Percentiles rank a stretch among this genome's conserved stretches.
Conservation (phyloP, 2,329 filamentous ascomycete species). For the Macrophomina tecta region DNA sequence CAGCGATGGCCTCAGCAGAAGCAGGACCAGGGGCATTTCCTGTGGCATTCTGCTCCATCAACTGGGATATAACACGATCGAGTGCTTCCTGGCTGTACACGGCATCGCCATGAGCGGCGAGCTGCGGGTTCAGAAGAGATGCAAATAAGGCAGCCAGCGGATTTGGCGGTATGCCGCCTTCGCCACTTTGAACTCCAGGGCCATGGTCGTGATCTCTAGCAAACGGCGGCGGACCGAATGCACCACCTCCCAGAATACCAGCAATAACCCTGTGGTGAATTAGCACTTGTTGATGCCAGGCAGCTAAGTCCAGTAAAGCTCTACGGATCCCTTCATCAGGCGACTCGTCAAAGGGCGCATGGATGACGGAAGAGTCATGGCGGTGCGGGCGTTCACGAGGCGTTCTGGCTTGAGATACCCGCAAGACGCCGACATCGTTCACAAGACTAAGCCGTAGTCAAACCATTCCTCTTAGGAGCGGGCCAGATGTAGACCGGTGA, state of each 20-base stretch:
- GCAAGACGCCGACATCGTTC: background rate
- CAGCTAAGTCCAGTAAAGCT: background rate
- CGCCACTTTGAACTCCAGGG: slow-evolving; percentile 1
- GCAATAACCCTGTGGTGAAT: slow-evolving; percentile 19
- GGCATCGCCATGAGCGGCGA: slow-evolving; percentile 69
- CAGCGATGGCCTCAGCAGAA: slow-evolving; percentile 73
- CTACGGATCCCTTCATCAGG: background rate
- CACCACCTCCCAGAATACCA: slow-evolving; percentile 15
- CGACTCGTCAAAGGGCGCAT: background rate
- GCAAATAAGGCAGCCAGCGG: slow-evolving; percentile 55
- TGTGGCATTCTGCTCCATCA: slow-evolving; percentile 83
- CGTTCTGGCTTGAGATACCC: background rate
- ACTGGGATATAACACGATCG: slow-evolving; percentile 82
- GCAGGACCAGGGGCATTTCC: slow-evolving; percentile 85
- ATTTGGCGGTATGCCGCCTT: slow-evolving; percentile 30
- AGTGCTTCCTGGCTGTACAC: slow-evolving; percentile 91
- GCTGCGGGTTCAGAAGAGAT: slow-evolving; percentile 37
- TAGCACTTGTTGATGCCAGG: background rate
- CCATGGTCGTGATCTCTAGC: slow-evolving; percentile 1
- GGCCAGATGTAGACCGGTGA: no score
- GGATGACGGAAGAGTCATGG: background rate
- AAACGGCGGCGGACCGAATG: slow-evolving; percentile 8
- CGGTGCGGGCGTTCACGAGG: background rate
- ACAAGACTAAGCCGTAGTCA: background rate
- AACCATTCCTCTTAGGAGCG: background rate